phyloP scores from a whole-genome alignment of 2,329 filamentous ascomycete species.

The Alternaria hordeiaustralica region DNA sequence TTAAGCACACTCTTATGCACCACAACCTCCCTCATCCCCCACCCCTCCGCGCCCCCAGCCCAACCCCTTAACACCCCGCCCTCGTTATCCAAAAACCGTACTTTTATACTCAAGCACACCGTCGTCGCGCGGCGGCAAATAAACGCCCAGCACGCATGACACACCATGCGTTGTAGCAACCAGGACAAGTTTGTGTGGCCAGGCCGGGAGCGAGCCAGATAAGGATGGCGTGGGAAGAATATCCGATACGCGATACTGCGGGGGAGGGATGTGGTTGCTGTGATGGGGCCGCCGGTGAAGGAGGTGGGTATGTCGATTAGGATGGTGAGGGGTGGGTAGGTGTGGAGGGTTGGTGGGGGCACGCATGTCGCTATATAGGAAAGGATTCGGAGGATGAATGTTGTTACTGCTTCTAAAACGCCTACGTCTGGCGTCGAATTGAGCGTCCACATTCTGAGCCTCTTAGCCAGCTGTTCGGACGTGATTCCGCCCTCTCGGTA shows the following conservation, averaged over 20 bases:
- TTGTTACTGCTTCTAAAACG: neutral
- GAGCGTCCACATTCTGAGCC: neutral
- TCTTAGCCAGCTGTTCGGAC: neutral
- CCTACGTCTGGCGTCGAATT: neutral
- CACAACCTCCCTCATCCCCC: neutral
- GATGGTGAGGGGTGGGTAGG: neutral
- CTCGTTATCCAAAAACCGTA: neutral
- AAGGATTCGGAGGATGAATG: slow-evolving; percentile 1
- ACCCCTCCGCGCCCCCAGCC: neutral
- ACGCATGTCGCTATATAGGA: neutral
- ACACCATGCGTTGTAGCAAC: neutral
- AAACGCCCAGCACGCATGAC: neutral
- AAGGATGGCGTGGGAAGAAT: neutral
- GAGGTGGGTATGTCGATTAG: neutral
- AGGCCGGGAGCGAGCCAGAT: neutral
- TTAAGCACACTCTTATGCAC: neutral
- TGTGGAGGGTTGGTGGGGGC: neutral
- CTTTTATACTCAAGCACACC: neutral
- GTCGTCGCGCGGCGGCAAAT: neutral
- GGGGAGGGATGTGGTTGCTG: neutral
- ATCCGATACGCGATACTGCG: neutral
- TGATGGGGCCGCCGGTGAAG: neutral
- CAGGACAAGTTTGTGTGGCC: neutral
- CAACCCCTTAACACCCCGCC: neutral
- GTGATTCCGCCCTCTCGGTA: neutral